These are phyloP conservation scores for Hemileccinum impolitum DNA, from an alignment of 768 basidiomycete species.

Conservation along the genomic window DNA sequence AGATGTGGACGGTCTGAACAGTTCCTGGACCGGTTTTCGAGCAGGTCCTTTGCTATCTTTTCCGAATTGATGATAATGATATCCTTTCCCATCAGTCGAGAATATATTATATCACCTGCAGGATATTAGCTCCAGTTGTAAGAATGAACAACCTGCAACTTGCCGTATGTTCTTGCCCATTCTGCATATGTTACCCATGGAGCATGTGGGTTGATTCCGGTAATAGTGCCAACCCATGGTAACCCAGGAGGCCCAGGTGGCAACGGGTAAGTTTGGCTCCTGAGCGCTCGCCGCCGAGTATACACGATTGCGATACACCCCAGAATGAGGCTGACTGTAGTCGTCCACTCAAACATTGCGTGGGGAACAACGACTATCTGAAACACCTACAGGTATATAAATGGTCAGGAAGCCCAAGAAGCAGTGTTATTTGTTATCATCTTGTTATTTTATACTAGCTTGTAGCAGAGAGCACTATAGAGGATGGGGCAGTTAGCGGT, in stretches of 20 bases:
- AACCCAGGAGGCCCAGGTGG: slow-evolving; percentile 1
- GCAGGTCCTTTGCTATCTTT: neutral
- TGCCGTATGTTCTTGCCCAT: neutral
- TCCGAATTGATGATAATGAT: slow-evolving; percentile 14
- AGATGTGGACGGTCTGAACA: slow-evolving; percentile 9
- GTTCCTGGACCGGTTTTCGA: slow-evolving; percentile 6
- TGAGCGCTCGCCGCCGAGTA: neutral
- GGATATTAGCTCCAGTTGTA: too few species aligned
- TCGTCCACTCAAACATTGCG: neutral
- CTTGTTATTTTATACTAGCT: too few species aligned
- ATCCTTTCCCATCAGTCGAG: slow-evolving; percentile 1
- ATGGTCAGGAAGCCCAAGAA: too few species aligned
- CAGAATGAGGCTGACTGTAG: neutral
- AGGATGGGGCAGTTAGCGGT: too few species aligned
- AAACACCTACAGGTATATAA: too few species aligned
- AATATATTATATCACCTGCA: neutral
- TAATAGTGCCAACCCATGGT: neutral
- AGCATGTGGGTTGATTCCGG: neutral
- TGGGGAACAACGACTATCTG: neutral
- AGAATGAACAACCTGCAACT: neutral
- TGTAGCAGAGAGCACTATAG: too few species aligned
- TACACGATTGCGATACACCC: neutral
- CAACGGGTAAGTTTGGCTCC: neutral
- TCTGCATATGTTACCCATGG: neutral
- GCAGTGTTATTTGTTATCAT: too few species aligned